Percentiles rank a stretch among this genome's conserved stretches.
These are phyloP conservation scores for Fusarium phyllophilum DNA, from an alignment of 2,329 filamentous ascomycete species.

Conservation along the genomic window DNA sequence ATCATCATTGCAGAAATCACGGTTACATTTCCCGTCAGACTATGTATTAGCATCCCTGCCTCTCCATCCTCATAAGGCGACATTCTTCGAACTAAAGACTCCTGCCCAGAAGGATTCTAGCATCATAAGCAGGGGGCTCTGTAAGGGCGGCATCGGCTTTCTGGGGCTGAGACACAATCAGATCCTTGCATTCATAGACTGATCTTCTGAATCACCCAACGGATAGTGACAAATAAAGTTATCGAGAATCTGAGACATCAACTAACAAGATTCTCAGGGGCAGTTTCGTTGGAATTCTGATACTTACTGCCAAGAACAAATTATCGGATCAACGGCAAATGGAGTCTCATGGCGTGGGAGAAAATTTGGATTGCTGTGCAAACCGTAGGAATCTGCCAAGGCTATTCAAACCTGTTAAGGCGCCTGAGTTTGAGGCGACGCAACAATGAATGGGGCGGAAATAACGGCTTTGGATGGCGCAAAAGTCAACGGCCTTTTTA, in stretches of 20 bases:
- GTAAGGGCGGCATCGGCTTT: background rate
- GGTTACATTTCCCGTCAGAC: background rate
- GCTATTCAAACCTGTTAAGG: slow-evolving; percentile 8
- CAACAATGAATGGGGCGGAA: slow-evolving; percentile 4
- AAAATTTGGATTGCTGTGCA: slow-evolving; percentile 7
- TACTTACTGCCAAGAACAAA: slow-evolving; percentile 7
- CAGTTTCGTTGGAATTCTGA: slow-evolving; percentile 6
- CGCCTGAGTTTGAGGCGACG: slow-evolving; percentile 22
- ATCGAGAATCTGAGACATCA: background rate
- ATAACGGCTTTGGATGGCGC: slow-evolving; percentile 7
- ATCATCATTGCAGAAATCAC: background rate
- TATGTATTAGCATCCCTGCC: background rate
- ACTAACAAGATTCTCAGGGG: background rate
- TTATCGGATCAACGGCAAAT: background rate
- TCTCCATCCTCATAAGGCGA: background rate
- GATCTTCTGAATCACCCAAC: background rate
- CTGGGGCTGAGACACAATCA: slow-evolving; percentile 2
- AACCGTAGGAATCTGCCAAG: slow-evolving; percentile 15
- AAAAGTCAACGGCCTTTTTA: slow-evolving; percentile 8
- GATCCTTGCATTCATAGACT: background rate
- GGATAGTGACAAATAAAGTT: background rate
- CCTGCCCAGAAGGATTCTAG: background rate
- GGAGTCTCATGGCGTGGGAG: background rate
- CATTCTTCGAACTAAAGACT: background rate
- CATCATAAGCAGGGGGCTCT: background rate